phyloP scores from a whole-genome alignment of 768 basidiomycete genomes.

The Hirschioporus abietinus region DNA sequence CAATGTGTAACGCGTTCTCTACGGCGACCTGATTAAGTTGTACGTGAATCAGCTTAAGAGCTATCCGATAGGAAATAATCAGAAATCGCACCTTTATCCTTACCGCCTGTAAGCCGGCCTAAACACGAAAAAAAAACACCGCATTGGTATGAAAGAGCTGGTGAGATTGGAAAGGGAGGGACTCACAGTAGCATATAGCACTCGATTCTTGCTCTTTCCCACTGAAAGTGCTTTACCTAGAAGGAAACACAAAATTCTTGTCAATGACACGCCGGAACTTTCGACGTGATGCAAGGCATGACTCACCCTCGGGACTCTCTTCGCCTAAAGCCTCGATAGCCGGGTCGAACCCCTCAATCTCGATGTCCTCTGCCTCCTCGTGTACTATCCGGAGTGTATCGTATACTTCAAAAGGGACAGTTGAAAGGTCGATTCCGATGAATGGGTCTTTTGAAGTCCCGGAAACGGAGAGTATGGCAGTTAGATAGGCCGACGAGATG shows the following conservation, averaged over 20 bases:
- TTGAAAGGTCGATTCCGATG: background rate
- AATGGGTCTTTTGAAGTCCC: background rate
- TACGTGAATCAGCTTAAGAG: background rate
- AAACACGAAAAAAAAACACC: background rate
- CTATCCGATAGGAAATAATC: no score
- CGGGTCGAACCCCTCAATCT: background rate
- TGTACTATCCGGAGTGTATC: background rate
- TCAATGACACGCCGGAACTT: background rate
- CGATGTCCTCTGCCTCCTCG: background rate
- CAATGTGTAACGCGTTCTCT: background rate
- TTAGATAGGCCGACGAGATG: background rate
- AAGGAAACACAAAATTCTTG: background rate
- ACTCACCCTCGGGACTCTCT: background rate
- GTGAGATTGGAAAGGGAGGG: background rate
- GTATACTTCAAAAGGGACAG: background rate
- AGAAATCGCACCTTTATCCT: background rate
- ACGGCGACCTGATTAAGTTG: background rate
- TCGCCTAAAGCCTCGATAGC: background rate
- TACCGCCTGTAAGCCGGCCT: background rate
- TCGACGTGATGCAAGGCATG: background rate
- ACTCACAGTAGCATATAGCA: background rate
- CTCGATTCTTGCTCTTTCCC: background rate
- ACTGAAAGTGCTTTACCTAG: background rate
- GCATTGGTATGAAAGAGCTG: background rate
- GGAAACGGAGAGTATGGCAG: background rate